Evolutionary conservation across 768 basidiomycete genomes (phyloP), one percentile per base, ranked within the genome.

Genomic region (Phaffia australis): DNA sequence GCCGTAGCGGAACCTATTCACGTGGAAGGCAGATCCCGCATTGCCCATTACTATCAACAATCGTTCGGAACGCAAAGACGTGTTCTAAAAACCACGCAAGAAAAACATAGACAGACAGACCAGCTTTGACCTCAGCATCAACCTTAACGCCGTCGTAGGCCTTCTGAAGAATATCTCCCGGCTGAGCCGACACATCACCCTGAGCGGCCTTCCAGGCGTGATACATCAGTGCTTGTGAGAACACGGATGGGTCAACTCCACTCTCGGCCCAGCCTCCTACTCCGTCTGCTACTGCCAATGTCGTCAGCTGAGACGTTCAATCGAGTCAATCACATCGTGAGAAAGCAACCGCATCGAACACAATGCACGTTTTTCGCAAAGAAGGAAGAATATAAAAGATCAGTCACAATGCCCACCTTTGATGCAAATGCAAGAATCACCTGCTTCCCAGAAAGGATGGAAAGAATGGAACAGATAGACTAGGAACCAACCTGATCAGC

Each of bases 151-250:
- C 71, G 21, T 73, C 70, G 60, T 73, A 76, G 3, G 70, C 76
- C 42, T 69, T 70, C 48, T 73, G 70, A 25, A 77, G 65, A 1
- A 73, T 55, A 11, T 73, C 71, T 52, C 54, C 30, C 0, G 74
- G 74, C 29, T 9, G 35, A 3, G 48, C 18, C 29, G 21, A 30
- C 18, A 25, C 66, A 16, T 60, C 51, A 18, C 21, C 49, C 60
- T 67, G 32, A 2, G 60, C 47, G 9, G 61, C 66, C 49, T 63
- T 57, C 66, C 66, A 70, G 55, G 75, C 73, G 75, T 88, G 85
- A 76, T 85, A 92, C 87, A 93, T 91, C 60, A 97, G 79, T 0
- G 88, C 83, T 77, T 95, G 92, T 1, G 90, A 85, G 78, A 93
- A 97, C 55, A 93, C 78, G 0, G 89, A 85, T 0, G 89, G 89